phyloP scores from a whole-genome alignment of 2,329 filamentous ascomycete genomes.

The Colletotrichum simmondsii region DNA sequence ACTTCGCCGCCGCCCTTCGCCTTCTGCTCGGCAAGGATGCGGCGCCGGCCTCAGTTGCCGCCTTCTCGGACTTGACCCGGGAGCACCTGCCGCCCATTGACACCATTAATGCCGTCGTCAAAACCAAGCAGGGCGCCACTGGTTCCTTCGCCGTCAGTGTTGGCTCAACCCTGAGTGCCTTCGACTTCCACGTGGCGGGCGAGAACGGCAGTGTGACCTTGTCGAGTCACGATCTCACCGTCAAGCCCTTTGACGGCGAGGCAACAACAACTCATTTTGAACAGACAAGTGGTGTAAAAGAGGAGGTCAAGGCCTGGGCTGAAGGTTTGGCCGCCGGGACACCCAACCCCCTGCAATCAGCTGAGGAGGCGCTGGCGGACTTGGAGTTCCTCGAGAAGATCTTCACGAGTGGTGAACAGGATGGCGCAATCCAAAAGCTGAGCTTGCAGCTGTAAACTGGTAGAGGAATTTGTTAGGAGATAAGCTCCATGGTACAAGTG shows the following conservation, averaged over 20 bases:
- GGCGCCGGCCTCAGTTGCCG: conserved; percentile 59
- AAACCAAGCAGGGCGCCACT: conserved; percentile 62
- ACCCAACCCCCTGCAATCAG: conserved; percentile 61
- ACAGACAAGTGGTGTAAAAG: conserved; percentile 63
- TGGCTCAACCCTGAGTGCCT: conserved; percentile 64
- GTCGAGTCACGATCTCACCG: conserved; percentile 54
- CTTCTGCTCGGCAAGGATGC: conserved; percentile 59
- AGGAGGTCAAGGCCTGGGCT: conserved; percentile 72
- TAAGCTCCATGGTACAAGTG: conserved; percentile 2
- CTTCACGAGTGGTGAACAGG: conserved; percentile 57
- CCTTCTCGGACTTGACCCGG: conserved; percentile 59
- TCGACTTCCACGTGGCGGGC: conserved; percentile 67
- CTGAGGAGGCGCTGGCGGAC: conserved; percentile 70
- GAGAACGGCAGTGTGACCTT: conserved; percentile 67
- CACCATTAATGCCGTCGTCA: conserved; percentile 70
- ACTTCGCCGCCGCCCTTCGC: conserved; percentile 73
- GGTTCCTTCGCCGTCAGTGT: conserved; percentile 69
- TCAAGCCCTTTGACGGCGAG: conserved; percentile 47
- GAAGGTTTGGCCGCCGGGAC: conserved; percentile 59
- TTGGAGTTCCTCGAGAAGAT: conserved; percentile 67
- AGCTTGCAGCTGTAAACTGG: conserved; percentile 45
- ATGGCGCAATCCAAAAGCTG: conserved; percentile 52
- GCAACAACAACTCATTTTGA: conserved; percentile 53
- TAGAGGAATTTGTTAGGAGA: background rate
- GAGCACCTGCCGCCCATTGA: conserved; percentile 73